Base-by-base conservation (phyloP, 78 protist genomes). In the Polysphondylium violaceum region DNA sequence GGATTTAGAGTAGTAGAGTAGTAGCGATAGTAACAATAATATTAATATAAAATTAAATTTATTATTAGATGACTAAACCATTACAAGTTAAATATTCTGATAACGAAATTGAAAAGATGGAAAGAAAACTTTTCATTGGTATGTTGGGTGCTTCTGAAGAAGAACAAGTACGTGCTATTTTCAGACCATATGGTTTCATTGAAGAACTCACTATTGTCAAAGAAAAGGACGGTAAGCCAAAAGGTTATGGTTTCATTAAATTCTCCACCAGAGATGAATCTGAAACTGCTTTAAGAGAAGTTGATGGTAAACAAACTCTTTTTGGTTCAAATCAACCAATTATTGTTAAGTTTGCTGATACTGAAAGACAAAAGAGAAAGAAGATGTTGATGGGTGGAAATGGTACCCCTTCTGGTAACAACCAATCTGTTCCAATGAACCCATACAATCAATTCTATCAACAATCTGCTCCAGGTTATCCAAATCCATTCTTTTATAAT, bases 191-290 rank as follows among this genome's bases (percentile, higher is more conserved):
- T 64, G 99, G 99, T 60, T 35, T 68, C 44, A 94, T 98, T 95
- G 95, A 96, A 61, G 87, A 95, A 1, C 83, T 88, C 27, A 83
- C 71, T 51, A 88, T 98, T 51, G 96, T 97, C 94, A 16, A 67
- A 31, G 99, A 98, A 89, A 83, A 77, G 44, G 79, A 86, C 60
- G 95, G 88, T 44, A 68, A 68, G 51, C 87, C 97, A 31, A 75
- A 77, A 51, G 98, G 99, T 50, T 98, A 98, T 60, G 99, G 99
- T 58, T 98, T 98, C 67, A 97, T 98, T 40, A 96, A 98, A 90
- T 98, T 97, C 90, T 31, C 76, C 19, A 1, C 75, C 7, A 68
- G 92, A 19, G 99, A 98, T 33, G 99, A 96, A 86, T 98, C 99
- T 58, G 89, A 94, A 19, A 38, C 51, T 23, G 99, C 99, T 47